Evolutionary conservation across 345 rosid species (phyloP).

Genomic region (Salix koriyanagi): DNA sequence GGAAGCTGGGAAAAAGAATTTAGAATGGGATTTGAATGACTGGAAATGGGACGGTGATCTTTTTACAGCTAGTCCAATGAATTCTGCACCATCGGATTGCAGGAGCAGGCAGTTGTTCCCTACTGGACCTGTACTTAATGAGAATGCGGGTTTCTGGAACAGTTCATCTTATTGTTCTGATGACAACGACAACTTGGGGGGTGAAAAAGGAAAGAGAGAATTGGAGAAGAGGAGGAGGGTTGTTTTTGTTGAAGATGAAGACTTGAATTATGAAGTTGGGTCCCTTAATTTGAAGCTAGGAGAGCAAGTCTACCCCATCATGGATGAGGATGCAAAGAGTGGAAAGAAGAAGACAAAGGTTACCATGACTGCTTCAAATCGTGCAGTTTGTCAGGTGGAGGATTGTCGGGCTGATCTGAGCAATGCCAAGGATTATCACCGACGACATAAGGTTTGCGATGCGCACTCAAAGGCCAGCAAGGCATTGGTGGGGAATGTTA

Average conservation of each 20-base stretch:
- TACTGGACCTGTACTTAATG: conserved; percentile 25
- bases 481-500: conserved; percentile 19
- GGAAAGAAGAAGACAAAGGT: conserved; percentile 75
- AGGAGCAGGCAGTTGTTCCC: conserved; percentile 63
- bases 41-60: conserved; percentile 99
- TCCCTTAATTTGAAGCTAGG: conserved; percentile 73
- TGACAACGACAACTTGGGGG: conserved; percentile 41
- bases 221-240: conserved; percentile 75
- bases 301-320: conserved; percentile 45
- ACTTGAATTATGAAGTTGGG: conserved; percentile 30
- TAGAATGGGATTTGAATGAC: conserved; percentile 89
- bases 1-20: conserved; percentile 53
- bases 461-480: conserved; percentile 25
- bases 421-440: conserved; percentile 27
- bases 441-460: conserved; percentile 30
- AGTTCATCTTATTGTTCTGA: conserved; percentile 66
- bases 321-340: conserved; percentile 46
- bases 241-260: conserved; percentile 33
- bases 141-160: conserved; percentile 51
- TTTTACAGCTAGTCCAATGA: conserved; percentile 63
- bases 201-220: conserved; percentile 46
- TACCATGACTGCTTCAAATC: conserved; percentile 43
- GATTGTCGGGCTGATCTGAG: conserved; percentile 31
- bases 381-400: conserved; percentile 67
- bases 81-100: conserved; percentile 40